Conservation (phyloP, 139 green algal genomes). For the Coccomyxa sp. region DNA sequence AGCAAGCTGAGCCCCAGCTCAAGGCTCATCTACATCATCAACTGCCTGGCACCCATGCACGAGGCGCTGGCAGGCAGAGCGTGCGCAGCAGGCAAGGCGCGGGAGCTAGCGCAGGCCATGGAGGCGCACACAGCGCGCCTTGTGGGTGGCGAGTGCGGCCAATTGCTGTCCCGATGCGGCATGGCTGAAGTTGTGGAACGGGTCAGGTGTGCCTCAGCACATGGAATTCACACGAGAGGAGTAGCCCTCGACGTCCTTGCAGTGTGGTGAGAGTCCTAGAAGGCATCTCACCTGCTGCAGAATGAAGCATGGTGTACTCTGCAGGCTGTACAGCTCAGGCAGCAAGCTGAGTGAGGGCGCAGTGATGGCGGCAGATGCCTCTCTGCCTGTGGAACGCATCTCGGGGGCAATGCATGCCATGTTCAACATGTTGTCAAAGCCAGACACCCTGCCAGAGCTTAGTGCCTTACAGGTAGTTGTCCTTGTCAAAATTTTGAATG, state of each 20-base stretch:
- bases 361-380: constrained; percentile 45
- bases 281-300: no score
- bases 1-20: constrained; percentile 45
- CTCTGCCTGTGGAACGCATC: constrained; percentile 47
- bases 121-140: constrained; percentile 50
- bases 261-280: neutral
- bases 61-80: constrained; percentile 24
- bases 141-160: constrained; percentile 44
- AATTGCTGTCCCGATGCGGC: constrained; percentile 47
- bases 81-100: constrained; percentile 3
- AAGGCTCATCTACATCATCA: constrained; percentile 66
- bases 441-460: constrained; percentile 74
- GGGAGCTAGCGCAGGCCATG: constrained; percentile 6
- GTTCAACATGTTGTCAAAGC: constrained; percentile 62
- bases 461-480: constrained; percentile 44
- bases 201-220: constrained; percentile 15
- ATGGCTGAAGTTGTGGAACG: constrained; percentile 64
- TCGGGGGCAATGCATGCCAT: constrained; percentile 57
- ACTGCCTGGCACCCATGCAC: constrained; percentile 59
- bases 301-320: neutral
- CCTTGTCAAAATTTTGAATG: neutral
- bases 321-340: constrained; percentile 4
- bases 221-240: neutral
- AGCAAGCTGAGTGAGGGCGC: neutral
- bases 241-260: neutral